Conservation (phyloP, 805 yeast genomes). For the Wickerhamiella lipophila region DNA sequence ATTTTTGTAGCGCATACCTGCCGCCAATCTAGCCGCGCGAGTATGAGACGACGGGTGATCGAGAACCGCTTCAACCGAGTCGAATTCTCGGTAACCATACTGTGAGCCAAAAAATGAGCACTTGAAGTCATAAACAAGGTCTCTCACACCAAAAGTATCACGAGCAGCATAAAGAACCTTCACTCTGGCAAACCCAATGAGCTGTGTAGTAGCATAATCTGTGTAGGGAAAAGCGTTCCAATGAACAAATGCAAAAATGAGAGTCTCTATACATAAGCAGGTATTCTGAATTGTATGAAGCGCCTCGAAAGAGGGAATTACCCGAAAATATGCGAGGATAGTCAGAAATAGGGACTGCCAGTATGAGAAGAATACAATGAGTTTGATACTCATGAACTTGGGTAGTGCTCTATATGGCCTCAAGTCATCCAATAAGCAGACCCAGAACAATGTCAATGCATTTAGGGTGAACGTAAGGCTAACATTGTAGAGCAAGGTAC, state of each 20-base stretch:
- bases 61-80: constrained; percentile 57
- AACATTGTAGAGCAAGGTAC: constrained; percentile 58
- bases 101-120: constrained; percentile 53
- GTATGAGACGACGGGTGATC: constrained; percentile 52
- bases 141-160: constrained; percentile 69
- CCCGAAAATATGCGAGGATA: constrained; percentile 28
- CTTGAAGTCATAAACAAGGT: constrained; percentile 65
- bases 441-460: constrained; percentile 84
- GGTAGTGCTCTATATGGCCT: constrained; percentile 78
- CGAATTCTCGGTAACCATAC: constrained; percentile 74
- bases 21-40: constrained; percentile 55
- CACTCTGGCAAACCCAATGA: constrained; percentile 62
- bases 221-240: constrained; percentile 69
- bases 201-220: constrained; percentile 48
- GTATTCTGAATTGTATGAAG: constrained; percentile 65
- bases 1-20: constrained; percentile 69
- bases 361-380: constrained; percentile 92
- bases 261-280: constrained; percentile 66
- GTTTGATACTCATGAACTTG: constrained; percentile 82
- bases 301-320: constrained; percentile 24
- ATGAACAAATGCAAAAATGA: constrained; percentile 81
- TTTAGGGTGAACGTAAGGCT: constrained; percentile 75
- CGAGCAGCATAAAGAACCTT: constrained; percentile 48
- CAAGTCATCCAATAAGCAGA: constrained; percentile 66
- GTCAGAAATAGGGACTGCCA: constrained; percentile 75